phyloP scores from a whole-genome alignment of 768 basidiomycete species.

The Leccinum obscurum region DNA sequence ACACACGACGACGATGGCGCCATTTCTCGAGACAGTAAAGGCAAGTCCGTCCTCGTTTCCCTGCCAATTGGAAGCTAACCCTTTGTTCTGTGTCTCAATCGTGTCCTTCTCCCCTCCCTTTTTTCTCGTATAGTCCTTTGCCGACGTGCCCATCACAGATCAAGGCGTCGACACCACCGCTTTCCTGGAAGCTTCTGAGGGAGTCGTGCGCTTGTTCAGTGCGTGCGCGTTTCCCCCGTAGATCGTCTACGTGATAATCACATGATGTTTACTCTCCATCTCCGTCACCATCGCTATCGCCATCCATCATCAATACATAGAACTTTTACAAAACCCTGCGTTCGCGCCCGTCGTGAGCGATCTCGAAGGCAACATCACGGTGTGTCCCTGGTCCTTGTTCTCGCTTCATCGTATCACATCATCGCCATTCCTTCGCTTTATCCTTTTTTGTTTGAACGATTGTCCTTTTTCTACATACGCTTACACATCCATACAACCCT shows the following conservation, averaged over 20 bases:
- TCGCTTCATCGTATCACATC: background rate
- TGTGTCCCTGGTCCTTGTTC: slow-evolving; percentile 38
- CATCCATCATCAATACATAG: slow-evolving; percentile 10
- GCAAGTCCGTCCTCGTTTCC: slow-evolving; percentile 34
- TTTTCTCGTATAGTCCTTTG: slow-evolving; percentile 73
- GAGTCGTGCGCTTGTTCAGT: slow-evolving; percentile 92
- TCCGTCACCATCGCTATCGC: background rate
- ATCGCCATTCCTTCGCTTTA: background rate
- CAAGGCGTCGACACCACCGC: slow-evolving; percentile 83
- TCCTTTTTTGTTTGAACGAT: background rate
- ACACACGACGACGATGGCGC: slow-evolving; percentile 52
- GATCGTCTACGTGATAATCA: background rate
- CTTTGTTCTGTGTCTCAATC: background rate
- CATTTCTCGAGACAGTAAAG: slow-evolving; percentile 74
- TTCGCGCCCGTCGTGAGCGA: slow-evolving; percentile 85
- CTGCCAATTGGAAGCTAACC: background rate
- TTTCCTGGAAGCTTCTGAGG: slow-evolving; percentile 88
- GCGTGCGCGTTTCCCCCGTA: slow-evolving; percentile 22
- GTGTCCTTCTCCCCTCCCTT: background rate
- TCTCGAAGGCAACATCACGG: slow-evolving; percentile 88
- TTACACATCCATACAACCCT: background rate
- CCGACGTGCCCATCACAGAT: slow-evolving; percentile 83
- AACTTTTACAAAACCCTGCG: slow-evolving; percentile 42
- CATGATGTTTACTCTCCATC: background rate
- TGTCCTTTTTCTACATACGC: background rate